Base-by-base conservation (phyloP, 352 stramenopile genomes). In the Pythium brassicae region DNA sequence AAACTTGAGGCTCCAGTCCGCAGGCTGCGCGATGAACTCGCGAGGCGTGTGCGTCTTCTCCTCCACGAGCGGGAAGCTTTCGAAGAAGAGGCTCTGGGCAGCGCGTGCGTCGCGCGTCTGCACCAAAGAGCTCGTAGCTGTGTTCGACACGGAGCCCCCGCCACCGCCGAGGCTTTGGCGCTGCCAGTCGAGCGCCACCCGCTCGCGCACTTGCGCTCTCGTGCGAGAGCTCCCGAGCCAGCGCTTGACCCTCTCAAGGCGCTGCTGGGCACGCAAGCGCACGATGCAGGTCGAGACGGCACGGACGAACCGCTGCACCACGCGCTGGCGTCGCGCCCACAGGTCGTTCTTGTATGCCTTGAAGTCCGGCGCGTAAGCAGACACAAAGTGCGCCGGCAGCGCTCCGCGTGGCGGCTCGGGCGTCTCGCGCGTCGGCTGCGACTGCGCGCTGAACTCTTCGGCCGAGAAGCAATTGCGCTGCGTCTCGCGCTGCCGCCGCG, bases 301-400 rank as follows among this genome's bases (percentile, higher is more conserved):
- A 19, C 83, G 72, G 19, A 89, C 55, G 20, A 95, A 61, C n/a
- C 81, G 70, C 63, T 87, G 78, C 6, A 85, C 62, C 32, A 89
- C 58, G 35, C 80, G 83, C 35, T 86, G 78, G 34, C 84, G 82
- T 12, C 83, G 69, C 1, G 59, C 53, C 89, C 87, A 96, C 58
- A 96, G 49, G 59, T 96, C 86, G 57, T 95, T 96, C 67, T 90
- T 89, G 69, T 94, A 89, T 26, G 60, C 57, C 55, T 96, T 94
- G 53, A 92, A 97, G 47, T 94, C 81, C 0, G 78, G 76, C 8
- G 37, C 42, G 54, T 78, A 66, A 8, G 49, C 49, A 1, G 68
- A 57, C 32, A 55, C 35, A 27, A 76, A 83, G 34, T 83, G 63
- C 4, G 68, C 81, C 9, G 78, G 75, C 17, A 92, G 62, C 40